Evolutionary conservation across 257 asterid species (phyloP).

Genomic region (Lavandula angustifolia): DNA sequence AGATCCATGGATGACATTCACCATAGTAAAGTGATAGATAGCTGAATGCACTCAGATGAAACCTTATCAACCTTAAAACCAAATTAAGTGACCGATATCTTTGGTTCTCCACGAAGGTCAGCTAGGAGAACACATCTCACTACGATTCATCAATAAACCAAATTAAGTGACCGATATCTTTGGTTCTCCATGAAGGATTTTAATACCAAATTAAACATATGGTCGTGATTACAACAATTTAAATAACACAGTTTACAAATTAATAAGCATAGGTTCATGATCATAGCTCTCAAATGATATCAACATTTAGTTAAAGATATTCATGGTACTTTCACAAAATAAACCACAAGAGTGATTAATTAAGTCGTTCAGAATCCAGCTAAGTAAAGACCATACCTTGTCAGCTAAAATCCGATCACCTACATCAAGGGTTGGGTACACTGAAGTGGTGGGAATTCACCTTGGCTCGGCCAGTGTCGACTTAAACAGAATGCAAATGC

Average conservation of each 20-base stretch:
- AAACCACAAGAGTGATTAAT: slow-evolving; percentile 11
- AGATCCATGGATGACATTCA: too few relatives aligned
- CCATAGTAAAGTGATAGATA: too few relatives aligned
- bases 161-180: too few relatives aligned
- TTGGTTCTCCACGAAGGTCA: too few relatives aligned
- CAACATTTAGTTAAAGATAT: neutral
- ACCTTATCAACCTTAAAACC: too few relatives aligned
- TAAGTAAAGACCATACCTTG: slow-evolving; percentile 55
- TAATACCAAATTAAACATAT: slow-evolving; percentile 1
- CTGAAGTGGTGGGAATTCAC: slow-evolving; percentile 89
- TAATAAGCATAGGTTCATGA: neutral
- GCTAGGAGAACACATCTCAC: too few relatives aligned
- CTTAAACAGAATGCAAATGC: slow-evolving; percentile 69
- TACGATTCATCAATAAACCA: too few relatives aligned
- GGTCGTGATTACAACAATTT: neutral
- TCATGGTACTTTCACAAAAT: neutral
- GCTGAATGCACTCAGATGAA: too few relatives aligned
- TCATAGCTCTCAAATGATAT: slow-evolving; percentile 13
- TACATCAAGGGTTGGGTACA: slow-evolving; percentile 89
- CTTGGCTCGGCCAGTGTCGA: slow-evolving; percentile 95
- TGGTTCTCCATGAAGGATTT: too few relatives aligned
- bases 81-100: too few relatives aligned
- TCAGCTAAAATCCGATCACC: slow-evolving; percentile 91
- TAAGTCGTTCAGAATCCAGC: neutral
- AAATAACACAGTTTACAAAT: neutral